These are phyloP conservation scores for Prunus fruticosa DNA, from an alignment of 306 rosid genomes.

Conservation along the genomic window DNA sequence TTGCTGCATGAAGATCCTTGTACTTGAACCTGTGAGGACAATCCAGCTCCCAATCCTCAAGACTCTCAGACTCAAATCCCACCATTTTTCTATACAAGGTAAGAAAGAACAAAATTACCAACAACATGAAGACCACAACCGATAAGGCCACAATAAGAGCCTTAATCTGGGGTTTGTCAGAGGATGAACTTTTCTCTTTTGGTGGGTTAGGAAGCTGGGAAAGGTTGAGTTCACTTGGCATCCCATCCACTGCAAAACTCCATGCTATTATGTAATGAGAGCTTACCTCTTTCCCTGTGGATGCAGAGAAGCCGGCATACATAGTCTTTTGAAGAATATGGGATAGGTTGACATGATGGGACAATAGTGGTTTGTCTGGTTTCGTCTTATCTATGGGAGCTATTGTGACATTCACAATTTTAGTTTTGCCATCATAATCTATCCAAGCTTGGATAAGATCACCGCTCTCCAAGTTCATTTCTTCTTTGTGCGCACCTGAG, in stretches of 20 bases:
- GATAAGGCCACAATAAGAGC: slow-evolving; percentile 33
- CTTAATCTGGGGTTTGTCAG: slow-evolving; percentile 23
- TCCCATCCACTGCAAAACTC: slow-evolving; percentile 50
- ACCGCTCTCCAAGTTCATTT: slow-evolving; percentile 37
- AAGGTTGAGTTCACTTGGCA: slow-evolving; percentile 26
- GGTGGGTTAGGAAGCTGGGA: slow-evolving; percentile 46
- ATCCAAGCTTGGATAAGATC: slow-evolving; percentile 56
- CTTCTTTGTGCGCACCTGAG: slow-evolving; percentile 8
- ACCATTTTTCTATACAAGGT: slow-evolving; percentile 27
- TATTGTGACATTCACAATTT: slow-evolving; percentile 42
- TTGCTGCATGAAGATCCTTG: slow-evolving; percentile 56
- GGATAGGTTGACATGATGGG: neutral
- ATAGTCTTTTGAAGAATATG: slow-evolving; percentile 14
- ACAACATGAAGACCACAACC: slow-evolving; percentile 19
- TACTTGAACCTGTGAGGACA: slow-evolving; percentile 69
- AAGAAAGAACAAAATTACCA: slow-evolving; percentile 13
- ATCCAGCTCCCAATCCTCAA: slow-evolving; percentile 77
- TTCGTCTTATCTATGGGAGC: slow-evolving; percentile 24
- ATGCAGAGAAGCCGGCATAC: slow-evolving; percentile 70
- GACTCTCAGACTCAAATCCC: slow-evolving; percentile 30
- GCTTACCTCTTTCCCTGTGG: slow-evolving; percentile 56
- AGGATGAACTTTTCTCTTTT: slow-evolving; percentile 24
- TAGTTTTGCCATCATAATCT: slow-evolving; percentile 46
- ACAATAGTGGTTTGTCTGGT: slow-evolving; percentile 39
- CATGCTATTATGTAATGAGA: slow-evolving; percentile 69